Conservation (phyloP, 495 filamentous ascomycete genomes). For the Lentithecium fluviatile region DNA sequence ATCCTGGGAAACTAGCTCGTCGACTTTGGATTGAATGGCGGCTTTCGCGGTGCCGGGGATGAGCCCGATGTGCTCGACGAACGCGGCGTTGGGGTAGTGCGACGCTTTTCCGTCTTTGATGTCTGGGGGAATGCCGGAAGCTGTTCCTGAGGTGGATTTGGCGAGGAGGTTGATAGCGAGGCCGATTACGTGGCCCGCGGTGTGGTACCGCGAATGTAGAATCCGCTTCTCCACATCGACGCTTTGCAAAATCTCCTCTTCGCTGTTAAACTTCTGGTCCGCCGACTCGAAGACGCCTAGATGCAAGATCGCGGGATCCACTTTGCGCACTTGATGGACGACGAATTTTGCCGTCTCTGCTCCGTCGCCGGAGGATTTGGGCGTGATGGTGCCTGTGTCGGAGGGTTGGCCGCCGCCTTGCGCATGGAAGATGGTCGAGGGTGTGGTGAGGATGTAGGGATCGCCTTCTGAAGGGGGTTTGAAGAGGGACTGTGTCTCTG, state of each 20-base stretch:
- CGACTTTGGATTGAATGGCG: conserved; percentile 53
- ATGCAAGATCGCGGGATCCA: conserved; percentile 54
- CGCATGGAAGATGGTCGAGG: conserved; percentile 64
- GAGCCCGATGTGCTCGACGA: conserved; percentile 58
- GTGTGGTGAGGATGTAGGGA: conserved; percentile 53
- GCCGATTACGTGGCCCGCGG: conserved; percentile 64
- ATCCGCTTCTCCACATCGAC: conserved; percentile 56
- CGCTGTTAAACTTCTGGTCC: conserved; percentile 32
- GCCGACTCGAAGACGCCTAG: conserved; percentile 50
- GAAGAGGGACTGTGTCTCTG: conserved; percentile 51
- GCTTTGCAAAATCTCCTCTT: conserved; percentile 47
- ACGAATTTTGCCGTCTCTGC: conserved; percentile 41
- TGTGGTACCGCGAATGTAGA: conserved; percentile 62
- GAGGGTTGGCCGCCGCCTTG: conserved; percentile 67
- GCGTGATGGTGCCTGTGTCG: conserved; percentile 55
- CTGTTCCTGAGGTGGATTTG: neutral
- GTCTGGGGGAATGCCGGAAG: conserved; percentile 42
- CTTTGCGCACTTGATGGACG: conserved; percentile 53
- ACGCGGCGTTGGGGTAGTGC: conserved; percentile 60
- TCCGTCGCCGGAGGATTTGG: neutral
- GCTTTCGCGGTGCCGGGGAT: conserved; percentile 61
- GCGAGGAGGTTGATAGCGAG: conserved; percentile 54
- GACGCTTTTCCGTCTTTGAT: conserved; percentile 62
- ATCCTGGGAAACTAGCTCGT: conserved; percentile 51
- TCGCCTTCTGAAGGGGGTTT: conserved; percentile 50